A percentile compares a stretch with the other conserved stretches of the same genome.
phyloP scores from a whole-genome alignment of 2,329 filamentous ascomycete species.

The Pseudofabraea citricarpa region DNA sequence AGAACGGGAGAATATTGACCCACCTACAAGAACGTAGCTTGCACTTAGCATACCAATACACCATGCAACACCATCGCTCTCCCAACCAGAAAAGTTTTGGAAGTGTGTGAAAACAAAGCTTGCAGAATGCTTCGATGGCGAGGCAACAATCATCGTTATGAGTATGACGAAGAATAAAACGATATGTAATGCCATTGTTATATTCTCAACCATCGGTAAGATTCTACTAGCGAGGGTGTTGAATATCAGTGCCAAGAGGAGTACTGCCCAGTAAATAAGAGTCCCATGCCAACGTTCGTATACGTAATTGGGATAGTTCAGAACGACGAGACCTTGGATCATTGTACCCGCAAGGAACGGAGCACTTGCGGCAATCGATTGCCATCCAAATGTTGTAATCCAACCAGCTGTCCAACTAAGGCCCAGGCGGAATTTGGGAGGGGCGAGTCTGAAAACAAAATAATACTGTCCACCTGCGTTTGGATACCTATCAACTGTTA shows the following conservation, averaged over 20 bases:
- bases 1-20: conserved; percentile 8
- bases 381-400: conserved; percentile 42
- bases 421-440: conserved; percentile 41
- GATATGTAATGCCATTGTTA: conserved; percentile 45
- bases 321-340: conserved; percentile 39
- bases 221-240: conserved; percentile 42
- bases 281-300: conserved; percentile 36
- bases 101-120: conserved; percentile 39
- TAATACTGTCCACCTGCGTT: conserved; percentile 51
- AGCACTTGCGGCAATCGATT: conserved; percentile 28
- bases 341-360: conserved; percentile 40
- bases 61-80: conserved; percentile 37
- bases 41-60: conserved; percentile 37
- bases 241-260: conserved; percentile 34
- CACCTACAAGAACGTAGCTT: conserved; percentile 32
- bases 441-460: conserved; percentile 50
- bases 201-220: conserved; percentile 45
- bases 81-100: conserved; percentile 40
- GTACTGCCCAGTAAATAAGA: background rate
- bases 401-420: conserved; percentile 49
- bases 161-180: conserved; percentile 32
- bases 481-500: background rate
- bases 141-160: conserved; percentile 30
- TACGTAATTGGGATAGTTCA: conserved; percentile 34
- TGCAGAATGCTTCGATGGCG: conserved; percentile 23